Conservation (phyloP, 768 basidiomycete genomes). For the Suillus subalutaceus region DNA sequence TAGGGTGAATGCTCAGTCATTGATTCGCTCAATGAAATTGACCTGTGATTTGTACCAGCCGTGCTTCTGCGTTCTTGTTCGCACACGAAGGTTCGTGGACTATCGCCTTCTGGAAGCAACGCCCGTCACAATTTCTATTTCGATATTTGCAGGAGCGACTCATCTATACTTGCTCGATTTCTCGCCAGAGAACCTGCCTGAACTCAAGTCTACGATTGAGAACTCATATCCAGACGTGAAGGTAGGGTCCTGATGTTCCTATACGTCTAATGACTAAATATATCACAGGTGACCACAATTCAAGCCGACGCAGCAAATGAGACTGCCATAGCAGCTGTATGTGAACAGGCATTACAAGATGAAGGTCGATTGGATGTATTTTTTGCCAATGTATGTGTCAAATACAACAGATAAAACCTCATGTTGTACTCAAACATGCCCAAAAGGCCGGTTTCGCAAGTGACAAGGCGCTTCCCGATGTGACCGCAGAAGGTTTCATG, state of each 20-base stretch:
- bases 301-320: slow-evolving; percentile 88
- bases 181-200: slow-evolving; percentile 64
- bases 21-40: slow-evolving; percentile 10
- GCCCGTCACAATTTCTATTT: slow-evolving; percentile 6
- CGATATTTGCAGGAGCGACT: slow-evolving; percentile 57
- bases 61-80: slow-evolving; percentile 70
- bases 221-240: slow-evolving; percentile 76
- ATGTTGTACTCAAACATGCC: neutral
- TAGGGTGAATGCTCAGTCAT: slow-evolving; percentile 60
- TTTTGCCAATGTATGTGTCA: slow-evolving; percentile 81
- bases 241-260: slow-evolving; percentile 39
- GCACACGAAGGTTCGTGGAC: slow-evolving; percentile 71
- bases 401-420: neutral
- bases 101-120: slow-evolving; percentile 7
- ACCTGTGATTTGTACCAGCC: slow-evolving; percentile 42
- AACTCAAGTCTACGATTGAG: slow-evolving; percentile 70
- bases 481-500: slow-evolving; percentile 68
- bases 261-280: slow-evolving; percentile 3
- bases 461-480: slow-evolving; percentile 47
- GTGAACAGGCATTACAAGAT: slow-evolving; percentile 73
- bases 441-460: slow-evolving; percentile 69
- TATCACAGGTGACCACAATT: slow-evolving; percentile 70
- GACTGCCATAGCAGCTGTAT: slow-evolving; percentile 62
- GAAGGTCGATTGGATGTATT: slow-evolving; percentile 91
- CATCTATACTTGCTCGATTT: slow-evolving; percentile 82